phyloP scores from a whole-genome alignment of 148 eudicot genomes.

The Rheum nobile region DNA sequence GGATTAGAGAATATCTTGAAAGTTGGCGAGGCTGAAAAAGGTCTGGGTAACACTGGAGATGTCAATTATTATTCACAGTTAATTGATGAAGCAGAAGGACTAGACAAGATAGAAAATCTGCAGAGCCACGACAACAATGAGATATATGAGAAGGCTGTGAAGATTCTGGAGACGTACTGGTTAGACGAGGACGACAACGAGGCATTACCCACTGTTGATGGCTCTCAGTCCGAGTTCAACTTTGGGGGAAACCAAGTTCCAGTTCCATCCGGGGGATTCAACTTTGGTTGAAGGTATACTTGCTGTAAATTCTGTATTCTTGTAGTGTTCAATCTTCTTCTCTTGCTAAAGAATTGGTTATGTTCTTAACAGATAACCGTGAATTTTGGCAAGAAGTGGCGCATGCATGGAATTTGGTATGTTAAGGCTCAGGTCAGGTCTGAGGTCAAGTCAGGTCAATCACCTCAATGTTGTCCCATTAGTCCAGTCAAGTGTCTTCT shows the following conservation, averaged over 20 bases:
- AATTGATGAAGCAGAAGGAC: slow-evolving; percentile 38
- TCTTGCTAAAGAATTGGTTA: not conserved
- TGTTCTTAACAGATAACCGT: not conserved
- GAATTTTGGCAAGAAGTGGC: not conserved
- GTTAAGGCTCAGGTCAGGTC: slow-evolving; percentile 4
- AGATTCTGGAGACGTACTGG: slow-evolving; percentile 43
- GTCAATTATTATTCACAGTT: slow-evolving; percentile 28
- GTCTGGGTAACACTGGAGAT: slow-evolving; percentile 21
- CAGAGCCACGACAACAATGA: slow-evolving; percentile 45
- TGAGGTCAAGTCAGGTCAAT: slow-evolving; percentile 4
- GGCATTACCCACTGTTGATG: not conserved
- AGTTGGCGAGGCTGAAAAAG: slow-evolving; percentile 36
- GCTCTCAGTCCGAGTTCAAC: not conserved
- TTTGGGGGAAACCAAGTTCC: slow-evolving; percentile 14
- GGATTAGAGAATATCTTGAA: slow-evolving; percentile 41
- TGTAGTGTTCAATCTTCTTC: not conserved
- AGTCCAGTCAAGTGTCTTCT: not conserved
- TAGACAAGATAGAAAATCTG: slow-evolving; percentile 43
- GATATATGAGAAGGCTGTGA: slow-evolving; percentile 43
- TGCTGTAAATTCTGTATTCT: no score
- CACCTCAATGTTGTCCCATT: slow-evolving; percentile 5
- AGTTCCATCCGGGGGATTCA: slow-evolving; percentile 40
- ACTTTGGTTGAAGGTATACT: slow-evolving; percentile 26
- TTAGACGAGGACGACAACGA: slow-evolving; percentile 36
- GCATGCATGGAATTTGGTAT: not conserved